A percentile compares a stretch with the other conserved stretches of the same genome.
phyloP scores from a whole-genome alignment of 768 basidiomycete species.

The Panaeolus papilionaceus region DNA sequence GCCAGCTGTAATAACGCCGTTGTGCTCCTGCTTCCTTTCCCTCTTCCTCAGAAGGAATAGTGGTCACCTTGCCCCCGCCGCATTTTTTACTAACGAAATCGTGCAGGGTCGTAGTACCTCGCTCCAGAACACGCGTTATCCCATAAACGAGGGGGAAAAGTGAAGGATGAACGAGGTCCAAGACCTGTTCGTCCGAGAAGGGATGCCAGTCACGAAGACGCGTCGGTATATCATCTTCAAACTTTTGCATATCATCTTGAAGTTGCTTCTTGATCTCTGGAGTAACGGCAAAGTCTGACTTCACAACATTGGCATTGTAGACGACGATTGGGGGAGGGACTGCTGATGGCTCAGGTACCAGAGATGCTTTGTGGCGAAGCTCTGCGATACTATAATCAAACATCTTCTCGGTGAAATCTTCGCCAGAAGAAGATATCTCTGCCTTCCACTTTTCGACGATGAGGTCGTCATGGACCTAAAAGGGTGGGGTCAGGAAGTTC shows the following conservation, averaged over 20 bases:
- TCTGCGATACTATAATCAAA: slow-evolving; percentile 33
- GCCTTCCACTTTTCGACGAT: slow-evolving; percentile 33
- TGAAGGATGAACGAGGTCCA: slow-evolving; percentile 52
- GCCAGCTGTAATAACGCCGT: background rate
- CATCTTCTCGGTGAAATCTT: slow-evolving; percentile 31
- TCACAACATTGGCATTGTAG: slow-evolving; percentile 34
- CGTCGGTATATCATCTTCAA: slow-evolving; percentile 43
- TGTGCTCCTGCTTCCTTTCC: background rate
- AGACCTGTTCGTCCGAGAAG: slow-evolving; percentile 45
- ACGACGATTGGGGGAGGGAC: slow-evolving; percentile 25
- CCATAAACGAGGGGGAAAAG: slow-evolving; percentile 47
- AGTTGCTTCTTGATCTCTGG: slow-evolving; percentile 29
- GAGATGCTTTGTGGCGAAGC: slow-evolving; percentile 30
- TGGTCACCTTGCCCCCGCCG: slow-evolving; percentile 27
- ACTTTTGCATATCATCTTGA: slow-evolving; percentile 29
- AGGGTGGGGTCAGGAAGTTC: background rate
- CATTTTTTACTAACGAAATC: slow-evolving; percentile 25
- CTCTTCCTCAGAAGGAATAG: slow-evolving; percentile 23
- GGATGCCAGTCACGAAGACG: slow-evolving; percentile 52
- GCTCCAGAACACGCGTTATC: slow-evolving; percentile 31
- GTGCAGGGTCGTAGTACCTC: slow-evolving; percentile 26
- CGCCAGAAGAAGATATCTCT: slow-evolving; percentile 26
- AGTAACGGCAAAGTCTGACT: slow-evolving; percentile 41
- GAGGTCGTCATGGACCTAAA: slow-evolving; percentile 28
- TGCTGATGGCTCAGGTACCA: slow-evolving; percentile 15